Conservation (phyloP, 1,284 basidiomycete genomes). For the Microbotryomycetes sp. region DNA sequence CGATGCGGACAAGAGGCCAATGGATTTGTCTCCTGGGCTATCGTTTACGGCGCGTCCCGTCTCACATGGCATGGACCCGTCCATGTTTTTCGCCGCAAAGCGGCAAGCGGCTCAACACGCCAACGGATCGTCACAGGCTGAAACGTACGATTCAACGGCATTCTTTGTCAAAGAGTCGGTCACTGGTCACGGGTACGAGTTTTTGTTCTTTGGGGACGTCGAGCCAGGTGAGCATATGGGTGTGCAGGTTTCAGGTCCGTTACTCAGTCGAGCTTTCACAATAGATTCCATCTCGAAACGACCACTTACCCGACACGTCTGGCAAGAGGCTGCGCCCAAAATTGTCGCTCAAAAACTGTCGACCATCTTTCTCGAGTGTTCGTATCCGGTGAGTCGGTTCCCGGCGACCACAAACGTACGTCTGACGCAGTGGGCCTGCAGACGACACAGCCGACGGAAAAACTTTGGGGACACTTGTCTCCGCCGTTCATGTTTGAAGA, state of each 20-base stretch:
- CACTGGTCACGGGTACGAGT: constrained; percentile 51
- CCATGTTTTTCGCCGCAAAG: constrained; percentile 20
- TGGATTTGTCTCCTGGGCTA: constrained; percentile 39
- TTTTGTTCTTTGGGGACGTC: constrained; percentile 62
- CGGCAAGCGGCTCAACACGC: neutral
- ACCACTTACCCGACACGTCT: constrained; percentile 57
- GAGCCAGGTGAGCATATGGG: constrained; percentile 17
- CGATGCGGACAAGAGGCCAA: neutral
- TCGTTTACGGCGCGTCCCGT: constrained; percentile 60
- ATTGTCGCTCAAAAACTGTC: constrained; percentile 44
- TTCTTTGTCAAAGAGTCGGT: constrained; percentile 64
- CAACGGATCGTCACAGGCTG: neutral
- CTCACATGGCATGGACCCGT: constrained; percentile 56
- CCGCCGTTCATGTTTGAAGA: constrained; percentile 64
- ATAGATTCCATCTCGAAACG: constrained; percentile 58
- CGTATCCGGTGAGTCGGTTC: constrained; percentile 50
- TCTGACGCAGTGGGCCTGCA: neutral
- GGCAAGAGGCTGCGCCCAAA: constrained; percentile 56
- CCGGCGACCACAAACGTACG: neutral
- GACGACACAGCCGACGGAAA: constrained; percentile 52
- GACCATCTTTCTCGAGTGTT: constrained; percentile 74
- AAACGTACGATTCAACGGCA: constrained; percentile 58
- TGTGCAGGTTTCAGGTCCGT: neutral
- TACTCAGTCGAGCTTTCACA: constrained; percentile 53
- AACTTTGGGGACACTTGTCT: constrained; percentile 66